phyloP scores from a whole-genome alignment of 768 basidiomycete species.

The Mycena rosella region DNA sequence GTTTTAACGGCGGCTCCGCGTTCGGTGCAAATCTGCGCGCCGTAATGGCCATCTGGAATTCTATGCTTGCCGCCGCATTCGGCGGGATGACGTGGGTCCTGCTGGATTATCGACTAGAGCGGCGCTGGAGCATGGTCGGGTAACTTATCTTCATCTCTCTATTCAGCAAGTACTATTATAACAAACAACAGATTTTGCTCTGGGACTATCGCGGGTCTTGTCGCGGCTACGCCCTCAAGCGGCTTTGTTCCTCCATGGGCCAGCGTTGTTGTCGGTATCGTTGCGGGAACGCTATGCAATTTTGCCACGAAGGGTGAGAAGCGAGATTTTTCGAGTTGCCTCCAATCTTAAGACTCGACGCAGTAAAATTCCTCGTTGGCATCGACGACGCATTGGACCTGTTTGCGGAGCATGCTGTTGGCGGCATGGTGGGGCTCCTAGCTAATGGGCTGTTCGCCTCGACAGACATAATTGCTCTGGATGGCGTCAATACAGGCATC shows the following conservation, averaged over 20 bases:
- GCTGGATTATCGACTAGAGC: constrained; percentile 82
- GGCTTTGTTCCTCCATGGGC: constrained; percentile 87
- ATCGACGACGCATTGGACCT: constrained; percentile 94
- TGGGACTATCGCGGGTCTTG: constrained; percentile 91
- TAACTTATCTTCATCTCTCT: neutral
- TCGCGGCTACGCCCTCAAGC: constrained; percentile 90
- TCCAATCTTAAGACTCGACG: constrained; percentile 17
- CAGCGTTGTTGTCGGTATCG: constrained; percentile 78
- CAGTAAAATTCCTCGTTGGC: constrained; percentile 76
- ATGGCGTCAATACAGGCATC: constrained; percentile 69
- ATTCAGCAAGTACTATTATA: neutral
- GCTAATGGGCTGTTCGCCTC: constrained; percentile 84
- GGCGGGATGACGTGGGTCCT: constrained; percentile 88
- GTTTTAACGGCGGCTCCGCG: constrained; percentile 93
- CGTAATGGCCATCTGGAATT: constrained; percentile 88
- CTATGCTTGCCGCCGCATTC: constrained; percentile 87
- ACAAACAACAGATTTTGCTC: constrained; percentile 73
- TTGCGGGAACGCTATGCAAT: constrained; percentile 82
- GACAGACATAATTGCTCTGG: constrained; percentile 70
- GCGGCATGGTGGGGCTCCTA: constrained; percentile 48
- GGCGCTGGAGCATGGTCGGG: constrained; percentile 88
- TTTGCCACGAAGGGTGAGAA: constrained; percentile 84
- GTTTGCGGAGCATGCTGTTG: constrained; percentile 92
- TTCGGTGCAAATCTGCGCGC: constrained; percentile 92
- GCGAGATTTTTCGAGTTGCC: neutral